Evolutionary conservation across 73 alveolate species (phyloP).

Genomic region (Paramecium octaurelia): DNA sequence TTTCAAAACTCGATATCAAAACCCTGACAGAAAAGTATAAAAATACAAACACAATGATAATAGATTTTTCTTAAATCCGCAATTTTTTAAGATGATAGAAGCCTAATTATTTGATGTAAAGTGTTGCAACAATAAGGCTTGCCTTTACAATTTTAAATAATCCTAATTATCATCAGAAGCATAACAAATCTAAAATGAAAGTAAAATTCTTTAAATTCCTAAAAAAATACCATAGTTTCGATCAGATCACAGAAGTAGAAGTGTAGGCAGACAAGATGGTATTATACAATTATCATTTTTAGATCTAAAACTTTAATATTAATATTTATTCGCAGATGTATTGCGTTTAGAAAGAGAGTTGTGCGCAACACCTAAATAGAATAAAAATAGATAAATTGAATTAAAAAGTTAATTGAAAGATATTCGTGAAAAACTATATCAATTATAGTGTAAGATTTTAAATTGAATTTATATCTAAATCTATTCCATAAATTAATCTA

Average conservation of each 20-base stretch:
- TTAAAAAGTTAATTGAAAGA: background rate
- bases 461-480: background rate
- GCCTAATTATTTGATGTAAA: constrained; percentile 3
- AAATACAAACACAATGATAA: background rate
- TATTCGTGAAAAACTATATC: background rate
- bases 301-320: background rate
- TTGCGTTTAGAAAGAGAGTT: constrained; percentile 20
- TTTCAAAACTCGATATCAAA: background rate
- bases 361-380: constrained; percentile 7
- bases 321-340: background rate
- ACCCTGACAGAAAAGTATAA: background rate
- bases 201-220: background rate
- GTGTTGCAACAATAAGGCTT: constrained; percentile 6
- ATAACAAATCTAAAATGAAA: background rate
- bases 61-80: constrained; percentile 25
- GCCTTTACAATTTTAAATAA: background rate
- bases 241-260: background rate
- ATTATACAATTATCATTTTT: background rate
- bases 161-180: background rate
- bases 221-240: background rate
- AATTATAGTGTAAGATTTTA: background rate
- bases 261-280: constrained; percentile 24
- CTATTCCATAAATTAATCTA: background rate
- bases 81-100: background rate
- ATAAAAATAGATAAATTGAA: background rate